A percentile compares a stretch with the other conserved stretches of the same genome.
phyloP scores from a whole-genome alignment of 306 rosid species.

The Lathyrus aphaca region DNA sequence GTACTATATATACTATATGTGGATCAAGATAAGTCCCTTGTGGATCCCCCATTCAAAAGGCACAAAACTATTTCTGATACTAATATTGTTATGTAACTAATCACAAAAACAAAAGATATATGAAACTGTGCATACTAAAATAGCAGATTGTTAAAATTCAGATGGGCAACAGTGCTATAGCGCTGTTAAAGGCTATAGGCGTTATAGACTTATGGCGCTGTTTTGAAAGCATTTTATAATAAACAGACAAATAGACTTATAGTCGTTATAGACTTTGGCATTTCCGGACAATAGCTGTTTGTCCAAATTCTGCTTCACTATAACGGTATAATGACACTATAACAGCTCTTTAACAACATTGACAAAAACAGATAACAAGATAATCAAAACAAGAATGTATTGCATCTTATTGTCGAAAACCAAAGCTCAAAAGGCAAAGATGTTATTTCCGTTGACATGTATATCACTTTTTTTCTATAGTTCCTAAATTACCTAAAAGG shows the following conservation, averaged over 20 bases:
- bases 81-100: neutral
- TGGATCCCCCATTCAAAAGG: slow-evolving; percentile 2
- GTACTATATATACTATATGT: neutral
- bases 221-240: too few relatives aligned
- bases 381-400: neutral
- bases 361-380: neutral
- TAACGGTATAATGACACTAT: neutral
- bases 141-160: too few relatives aligned
- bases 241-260: too few relatives aligned
- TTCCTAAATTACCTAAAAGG: neutral
- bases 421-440: neutral
- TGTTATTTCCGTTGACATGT: slow-evolving; percentile 13
- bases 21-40: slow-evolving; percentile 12
- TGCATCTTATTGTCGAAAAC: neutral
- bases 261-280: neutral
- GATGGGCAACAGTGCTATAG: too few relatives aligned
- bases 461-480: slow-evolving; percentile 8
- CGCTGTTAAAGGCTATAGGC: too few relatives aligned
- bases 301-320: neutral
- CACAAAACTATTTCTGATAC: neutral
- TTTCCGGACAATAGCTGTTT: neutral
- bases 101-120: slow-evolving; percentile 5
- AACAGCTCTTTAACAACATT: neutral
- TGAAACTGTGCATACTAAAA: neutral
- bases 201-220: too few relatives aligned